Evolutionary conservation across 2,329 filamentous ascomycete genomes (phyloP), one percentile per base, ranked within the genome.

Genomic region (Calonectria pteridis): DNA sequence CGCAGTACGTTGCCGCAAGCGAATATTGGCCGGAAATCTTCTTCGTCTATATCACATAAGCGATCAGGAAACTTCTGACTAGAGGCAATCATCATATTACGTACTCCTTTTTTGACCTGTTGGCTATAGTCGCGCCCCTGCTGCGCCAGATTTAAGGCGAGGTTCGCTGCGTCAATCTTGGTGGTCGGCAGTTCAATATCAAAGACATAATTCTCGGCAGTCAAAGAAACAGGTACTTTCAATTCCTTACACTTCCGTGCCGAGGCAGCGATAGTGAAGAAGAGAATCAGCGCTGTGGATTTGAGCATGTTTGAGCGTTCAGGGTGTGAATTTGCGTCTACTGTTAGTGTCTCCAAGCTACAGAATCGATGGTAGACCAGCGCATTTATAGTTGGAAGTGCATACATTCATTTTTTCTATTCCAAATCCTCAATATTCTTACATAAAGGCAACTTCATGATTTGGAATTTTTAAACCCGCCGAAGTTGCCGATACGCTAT

Each of bases 1-100:
- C 83, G 82, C 92, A 94, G 84, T 92, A 92, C 13, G 90, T 90
- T 0, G 90, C 88, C 5, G 16, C 89, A 63, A 94, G 89, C 5
- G 89, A 81, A 83, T 92, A 93, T 26, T 83, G 85, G 33, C 90
- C 90, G 1, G 84, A 80, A 18, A 91, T 82, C 0, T 87, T 89
- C 33, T 84, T 78, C 77, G 89, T 90, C n/a, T n/a, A 11, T 14
- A 16, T 31, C 14, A 33, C 2, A n/a, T 59, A 3, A 59, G 53
- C 6, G 13, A 35, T 11, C n/a, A 14, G 20, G 3, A 58, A 13
- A n/a, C 10, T n/a, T 13, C 16, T 11, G 2, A 13, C 5, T 23
- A 33, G 13, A 1, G 29, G 14, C 0, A 0, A 80, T 84, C 20
- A 11, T 14, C n/a, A 11, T 13, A 46, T 76, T 81, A 87, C 86